phyloP scores from a whole-genome alignment of 495 filamentous ascomycete species.

The Oidiodendron maius region DNA sequence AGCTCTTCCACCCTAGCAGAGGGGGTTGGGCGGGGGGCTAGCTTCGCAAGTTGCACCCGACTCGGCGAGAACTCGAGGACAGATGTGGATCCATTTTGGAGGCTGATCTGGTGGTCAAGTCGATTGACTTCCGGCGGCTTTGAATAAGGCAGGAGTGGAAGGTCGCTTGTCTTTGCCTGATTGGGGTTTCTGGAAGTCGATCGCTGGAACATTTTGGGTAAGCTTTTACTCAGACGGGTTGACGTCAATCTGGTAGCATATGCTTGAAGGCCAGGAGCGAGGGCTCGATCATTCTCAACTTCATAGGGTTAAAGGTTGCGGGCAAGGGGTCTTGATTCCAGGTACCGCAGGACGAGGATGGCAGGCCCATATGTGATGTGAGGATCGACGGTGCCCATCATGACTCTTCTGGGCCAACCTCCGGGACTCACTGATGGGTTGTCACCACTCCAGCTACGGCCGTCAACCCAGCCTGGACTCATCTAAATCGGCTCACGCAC shows the following conservation, averaged over 20 bases:
- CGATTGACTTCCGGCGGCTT: constrained; percentile 8
- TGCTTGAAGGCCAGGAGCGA: neutral
- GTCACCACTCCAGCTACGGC: neutral
- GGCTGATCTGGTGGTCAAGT: constrained; percentile 15
- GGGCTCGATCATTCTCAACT: neutral
- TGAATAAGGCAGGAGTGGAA: neutral
- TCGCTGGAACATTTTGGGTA: neutral
- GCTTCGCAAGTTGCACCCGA: constrained; percentile 11
- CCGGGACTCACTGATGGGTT: neutral
- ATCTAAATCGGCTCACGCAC: neutral
- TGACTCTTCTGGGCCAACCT: neutral
- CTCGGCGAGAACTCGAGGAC: constrained; percentile 13
- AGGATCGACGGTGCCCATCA: neutral
- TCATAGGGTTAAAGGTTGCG: neutral
- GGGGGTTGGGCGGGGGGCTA: constrained; percentile 3
- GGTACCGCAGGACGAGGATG: neutral
- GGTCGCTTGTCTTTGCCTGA: neutral
- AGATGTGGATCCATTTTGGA: constrained; percentile 12
- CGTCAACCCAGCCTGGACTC: neutral
- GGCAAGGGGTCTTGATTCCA: neutral
- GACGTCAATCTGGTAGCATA: neutral
- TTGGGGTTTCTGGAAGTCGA: neutral
- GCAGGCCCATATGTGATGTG: neutral
- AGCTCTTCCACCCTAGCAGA: constrained; percentile 18
- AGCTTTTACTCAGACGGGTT: neutral